Evolutionary conservation across 192 early-diverging fungal genomes (phyloP).

Genomic region (Gamsiella multidivaricata): DNA sequence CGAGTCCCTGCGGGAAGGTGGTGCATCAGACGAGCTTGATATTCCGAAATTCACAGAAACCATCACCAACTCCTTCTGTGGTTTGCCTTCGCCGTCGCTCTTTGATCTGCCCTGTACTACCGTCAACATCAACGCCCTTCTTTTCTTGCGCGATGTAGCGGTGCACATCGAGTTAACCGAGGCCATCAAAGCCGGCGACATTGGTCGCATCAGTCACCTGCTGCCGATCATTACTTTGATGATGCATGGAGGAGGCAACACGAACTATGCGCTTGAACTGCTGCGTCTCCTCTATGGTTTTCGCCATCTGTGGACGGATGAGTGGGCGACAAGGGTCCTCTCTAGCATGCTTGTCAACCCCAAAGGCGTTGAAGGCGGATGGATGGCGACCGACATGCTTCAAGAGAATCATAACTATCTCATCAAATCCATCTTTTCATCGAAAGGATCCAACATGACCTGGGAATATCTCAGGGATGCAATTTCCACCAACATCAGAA

Average conservation of each 20-base stretch:
- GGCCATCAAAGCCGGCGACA: conserved; percentile 21
- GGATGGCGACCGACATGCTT: conserved; percentile 27
- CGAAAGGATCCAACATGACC: conserved; percentile 30
- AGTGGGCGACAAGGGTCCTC: conserved; percentile 4
- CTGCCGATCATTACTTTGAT: conserved; percentile 27
- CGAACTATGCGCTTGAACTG: conserved; percentile 22
- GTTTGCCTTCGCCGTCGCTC: conserved; percentile 8
- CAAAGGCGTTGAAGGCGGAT: conserved; percentile 22
- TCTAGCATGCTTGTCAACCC: conserved; percentile 18
- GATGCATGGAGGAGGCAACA: conserved; percentile 34
- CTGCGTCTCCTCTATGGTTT: conserved; percentile 23
- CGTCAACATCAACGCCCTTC: conserved; percentile 9
- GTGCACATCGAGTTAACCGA: conserved; percentile 13
- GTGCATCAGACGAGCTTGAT: conserved; percentile 3
- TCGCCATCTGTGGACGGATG: conserved; percentile 13
- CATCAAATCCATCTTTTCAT: conserved; percentile 26
- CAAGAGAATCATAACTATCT: conserved; percentile 39
- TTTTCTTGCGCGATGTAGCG: conserved; percentile 15
- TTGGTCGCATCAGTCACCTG: conserved; percentile 9
- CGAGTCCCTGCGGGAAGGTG: conserved; percentile 3
- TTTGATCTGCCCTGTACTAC: conserved; percentile 13
- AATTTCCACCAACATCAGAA: conserved; percentile 27
- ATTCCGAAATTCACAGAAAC: conserved; percentile 9
- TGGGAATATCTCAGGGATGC: conserved; percentile 27
- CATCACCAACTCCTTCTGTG: conserved; percentile 17